Evolutionary conservation across 2,329 filamentous ascomycete genomes (phyloP).

Genomic region (Botryotinia convoluta): DNA sequence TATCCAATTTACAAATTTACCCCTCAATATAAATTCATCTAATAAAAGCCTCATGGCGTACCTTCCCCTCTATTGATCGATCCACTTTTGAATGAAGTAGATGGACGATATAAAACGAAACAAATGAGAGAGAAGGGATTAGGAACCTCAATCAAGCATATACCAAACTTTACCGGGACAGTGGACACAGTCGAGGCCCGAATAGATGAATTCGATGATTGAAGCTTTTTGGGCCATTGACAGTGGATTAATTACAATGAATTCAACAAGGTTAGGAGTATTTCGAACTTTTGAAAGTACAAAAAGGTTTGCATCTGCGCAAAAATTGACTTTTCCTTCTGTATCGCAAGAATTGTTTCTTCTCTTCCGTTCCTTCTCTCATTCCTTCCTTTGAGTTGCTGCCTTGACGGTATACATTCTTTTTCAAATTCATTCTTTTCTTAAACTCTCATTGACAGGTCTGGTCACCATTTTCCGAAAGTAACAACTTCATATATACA

Average conservation of each 20-base stretch:
- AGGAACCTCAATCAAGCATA: constrained; percentile 3
- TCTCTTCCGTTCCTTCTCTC: constrained; percentile 10
- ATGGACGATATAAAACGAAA: constrained; percentile 1
- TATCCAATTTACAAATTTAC: constrained; percentile 12
- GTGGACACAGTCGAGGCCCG: constrained; percentile 1
- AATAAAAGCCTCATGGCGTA: neutral
- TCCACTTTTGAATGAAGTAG: neutral
- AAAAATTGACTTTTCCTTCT: neutral
- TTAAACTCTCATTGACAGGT: constrained; percentile 14
- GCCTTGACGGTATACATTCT: constrained; percentile 19
- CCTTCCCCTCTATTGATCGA: neutral
- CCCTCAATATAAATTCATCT: constrained; percentile 10
- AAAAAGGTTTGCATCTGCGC: constrained; percentile 14
- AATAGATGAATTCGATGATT: constrained; percentile 12
- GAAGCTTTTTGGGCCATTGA: neutral
- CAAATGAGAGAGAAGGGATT: constrained; percentile 10
- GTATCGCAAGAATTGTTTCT: constrained; percentile 2
- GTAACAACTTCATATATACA: neutral
- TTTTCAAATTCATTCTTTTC: constrained; percentile 19
- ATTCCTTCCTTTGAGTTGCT: constrained; percentile 3
- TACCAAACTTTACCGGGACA: neutral
- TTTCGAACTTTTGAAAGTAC: neutral
- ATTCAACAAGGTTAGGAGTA: neutral
- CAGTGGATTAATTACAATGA: neutral
- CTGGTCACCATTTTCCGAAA: constrained; percentile 9